A percentile compares a stretch with the other conserved stretches of the same genome.
Conservation (phyloP, 179 eudicot species). For the Vitellaria paradoxa region DNA sequence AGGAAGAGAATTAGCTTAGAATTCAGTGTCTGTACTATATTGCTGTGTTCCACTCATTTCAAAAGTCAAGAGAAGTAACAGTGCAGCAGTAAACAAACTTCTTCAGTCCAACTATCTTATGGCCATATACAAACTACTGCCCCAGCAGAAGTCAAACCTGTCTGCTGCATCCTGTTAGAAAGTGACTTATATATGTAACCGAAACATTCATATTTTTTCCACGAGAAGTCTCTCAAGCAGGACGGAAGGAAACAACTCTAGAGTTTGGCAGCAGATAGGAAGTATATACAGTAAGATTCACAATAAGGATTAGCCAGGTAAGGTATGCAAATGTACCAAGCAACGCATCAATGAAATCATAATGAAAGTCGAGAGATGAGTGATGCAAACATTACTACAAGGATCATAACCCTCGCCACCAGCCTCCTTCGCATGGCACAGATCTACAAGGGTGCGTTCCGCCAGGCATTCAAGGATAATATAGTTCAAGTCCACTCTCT, state of each 20-base stretch:
- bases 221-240: not conserved
- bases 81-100: not conserved
- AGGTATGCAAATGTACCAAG: not conserved
- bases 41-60: not conserved
- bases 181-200: not conserved
- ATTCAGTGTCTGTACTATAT: not conserved
- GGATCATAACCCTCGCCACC: slow-evolving; percentile 91
- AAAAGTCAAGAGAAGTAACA: not conserved
- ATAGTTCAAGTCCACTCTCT: slow-evolving; percentile 78
- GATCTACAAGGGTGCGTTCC: slow-evolving; percentile 93
- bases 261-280: not conserved
- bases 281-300: not conserved
- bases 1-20: not conserved
- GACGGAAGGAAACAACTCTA: not conserved
- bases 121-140: not conserved
- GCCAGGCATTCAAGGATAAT: slow-evolving; percentile 95
- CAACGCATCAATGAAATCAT: not conserved
- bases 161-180: not conserved
- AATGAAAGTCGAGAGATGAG: not conserved
- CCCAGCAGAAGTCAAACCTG: not conserved
- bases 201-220: not conserved
- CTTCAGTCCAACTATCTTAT: not conserved
- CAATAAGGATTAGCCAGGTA: too few relatives aligned
- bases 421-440: slow-evolving; percentile 52
- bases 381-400: slow-evolving; percentile 53